Percentiles rank a stretch among this genome's conserved stretches.
Evolutionary conservation across 345 rosid genomes (phyloP).

Genomic region (Anastatica hierochuntica): DNA sequence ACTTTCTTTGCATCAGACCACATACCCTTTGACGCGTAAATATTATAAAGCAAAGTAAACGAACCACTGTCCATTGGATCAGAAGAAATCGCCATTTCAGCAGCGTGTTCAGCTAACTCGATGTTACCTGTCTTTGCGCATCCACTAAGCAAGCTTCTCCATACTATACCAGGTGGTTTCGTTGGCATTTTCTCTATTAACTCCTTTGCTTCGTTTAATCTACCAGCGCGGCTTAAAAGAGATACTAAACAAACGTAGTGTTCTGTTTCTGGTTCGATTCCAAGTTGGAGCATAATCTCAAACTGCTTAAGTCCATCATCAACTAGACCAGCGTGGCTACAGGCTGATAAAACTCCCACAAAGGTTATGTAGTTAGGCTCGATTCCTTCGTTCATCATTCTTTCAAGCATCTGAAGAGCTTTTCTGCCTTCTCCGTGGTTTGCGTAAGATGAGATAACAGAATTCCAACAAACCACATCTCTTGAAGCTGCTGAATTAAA

Average conservation of each 20-base stretch:
- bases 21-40: constrained; percentile 60
- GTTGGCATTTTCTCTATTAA: constrained; percentile 50
- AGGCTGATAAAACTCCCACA: constrained; percentile 66
- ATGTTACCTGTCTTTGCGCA: constrained; percentile 39
- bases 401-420: constrained; percentile 45
- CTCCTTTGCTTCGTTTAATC: constrained; percentile 47
- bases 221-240: constrained; percentile 58
- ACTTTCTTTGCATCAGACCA: constrained; percentile 56
- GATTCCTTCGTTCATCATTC: constrained; percentile 44
- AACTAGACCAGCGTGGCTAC: constrained; percentile 60
- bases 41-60: constrained; percentile 46
- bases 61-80: constrained; percentile 66
- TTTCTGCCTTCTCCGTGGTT: constrained; percentile 57
- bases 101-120: constrained; percentile 55
- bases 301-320: constrained; percentile 46
- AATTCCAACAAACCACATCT: constrained; percentile 63
- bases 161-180: constrained; percentile 39
- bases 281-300: constrained; percentile 41
- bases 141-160: constrained; percentile 71
- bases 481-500: constrained; percentile 31
- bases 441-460: constrained; percentile 56
- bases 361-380: constrained; percentile 60
- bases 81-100: constrained; percentile 50
- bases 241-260: constrained; percentile 65
- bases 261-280: constrained; percentile 52